Conservation (phyloP, 192 early-diverging fungal species). For the Linnemannia elongata region DNA sequence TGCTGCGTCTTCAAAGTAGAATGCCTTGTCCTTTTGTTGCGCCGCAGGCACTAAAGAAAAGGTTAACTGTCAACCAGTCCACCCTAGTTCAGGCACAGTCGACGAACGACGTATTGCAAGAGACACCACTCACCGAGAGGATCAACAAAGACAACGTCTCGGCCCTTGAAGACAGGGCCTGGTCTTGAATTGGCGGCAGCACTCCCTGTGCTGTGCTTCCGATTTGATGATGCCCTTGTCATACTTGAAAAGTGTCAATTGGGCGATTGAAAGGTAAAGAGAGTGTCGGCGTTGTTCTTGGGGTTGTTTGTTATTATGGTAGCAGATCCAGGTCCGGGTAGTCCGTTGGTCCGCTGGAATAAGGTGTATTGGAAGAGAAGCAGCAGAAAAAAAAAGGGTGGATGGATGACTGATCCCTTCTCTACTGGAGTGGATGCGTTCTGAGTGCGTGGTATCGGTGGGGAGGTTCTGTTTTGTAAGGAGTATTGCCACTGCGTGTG, state of each 20-base stretch:
- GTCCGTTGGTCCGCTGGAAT: not conserved
- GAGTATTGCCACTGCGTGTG: not conserved
- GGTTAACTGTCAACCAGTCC: not conserved
- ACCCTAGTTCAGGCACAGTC: not conserved
- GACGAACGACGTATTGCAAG: not conserved
- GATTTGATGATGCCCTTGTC: constrained; percentile 49
- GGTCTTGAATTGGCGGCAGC: constrained; percentile 30
- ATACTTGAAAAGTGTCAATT: constrained; percentile 22
- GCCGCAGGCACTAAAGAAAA: not conserved
- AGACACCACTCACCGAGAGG: constrained; percentile 41
- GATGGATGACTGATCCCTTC: not conserved
- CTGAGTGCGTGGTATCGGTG: not conserved
- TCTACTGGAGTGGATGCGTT: not conserved
- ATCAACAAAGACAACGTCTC: constrained; percentile 58
- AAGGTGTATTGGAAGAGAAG: not conserved
- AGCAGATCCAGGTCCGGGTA: not conserved
- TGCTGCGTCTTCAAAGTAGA: not conserved
- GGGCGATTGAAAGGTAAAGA: not conserved
- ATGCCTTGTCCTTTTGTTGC: not conserved
- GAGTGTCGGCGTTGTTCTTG: not conserved
- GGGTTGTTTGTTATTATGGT: not conserved
- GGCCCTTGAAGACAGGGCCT: constrained; percentile 48
- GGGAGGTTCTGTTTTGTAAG: not conserved
- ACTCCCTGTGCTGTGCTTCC: constrained; percentile 43
- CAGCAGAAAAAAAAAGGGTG: not conserved